Evolutionary conservation across 371 early-diverging fungal genomes (phyloP), one percentile per base, ranked within the genome.

Genomic region (Mucor circinelloides): DNA sequence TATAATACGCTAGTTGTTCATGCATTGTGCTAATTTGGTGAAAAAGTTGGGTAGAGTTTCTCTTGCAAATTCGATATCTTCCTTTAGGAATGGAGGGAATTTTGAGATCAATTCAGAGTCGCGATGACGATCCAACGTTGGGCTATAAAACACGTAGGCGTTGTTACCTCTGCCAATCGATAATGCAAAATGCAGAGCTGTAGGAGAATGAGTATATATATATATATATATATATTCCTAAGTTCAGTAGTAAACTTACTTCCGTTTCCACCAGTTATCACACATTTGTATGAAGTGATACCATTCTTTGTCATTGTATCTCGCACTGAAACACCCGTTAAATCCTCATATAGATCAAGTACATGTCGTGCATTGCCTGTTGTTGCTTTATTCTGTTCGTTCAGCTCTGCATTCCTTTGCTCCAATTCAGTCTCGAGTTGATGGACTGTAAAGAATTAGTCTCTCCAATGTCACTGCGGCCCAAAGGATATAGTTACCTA

Each of bases 161-260:
- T 34, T 38, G 32, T 54, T 38, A 13, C 65, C 52, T 44, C 52
- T 64, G 13, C 57, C 36, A 15, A 67, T 55, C 1, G 56, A 42
- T 9, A 71, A 25, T 30, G 67, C 58, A 19, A 71, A 71, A 13
- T 67, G 64, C 3, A 71, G 42, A 10, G 67, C 72, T 71, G 28
- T 1, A 25, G 28, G 0, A 36, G 13, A 31, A 12, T 21, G 27
- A 46, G 25, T 19, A 10, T 56, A 2, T 58, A 40, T 25, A 21
- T n/a, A n/a, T n/a, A n/a, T n/a, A n/a, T n/a, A n/a, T n/a, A n/a
- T n/a, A n/a, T n/a, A n/a, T n/a, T n/a, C n/a, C n/a, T n/a, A n/a
- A n/a, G n/a, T n/a, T n/a, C n/a, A n/a, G n/a, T n/a, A n/a, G n/a
- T n/a, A 12, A 28, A 67, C 69, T 60, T 73, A 73, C 73, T 60